Conservation (phyloP, 2,329 filamentous ascomycete genomes). For the Botryotinia convoluta region DNA sequence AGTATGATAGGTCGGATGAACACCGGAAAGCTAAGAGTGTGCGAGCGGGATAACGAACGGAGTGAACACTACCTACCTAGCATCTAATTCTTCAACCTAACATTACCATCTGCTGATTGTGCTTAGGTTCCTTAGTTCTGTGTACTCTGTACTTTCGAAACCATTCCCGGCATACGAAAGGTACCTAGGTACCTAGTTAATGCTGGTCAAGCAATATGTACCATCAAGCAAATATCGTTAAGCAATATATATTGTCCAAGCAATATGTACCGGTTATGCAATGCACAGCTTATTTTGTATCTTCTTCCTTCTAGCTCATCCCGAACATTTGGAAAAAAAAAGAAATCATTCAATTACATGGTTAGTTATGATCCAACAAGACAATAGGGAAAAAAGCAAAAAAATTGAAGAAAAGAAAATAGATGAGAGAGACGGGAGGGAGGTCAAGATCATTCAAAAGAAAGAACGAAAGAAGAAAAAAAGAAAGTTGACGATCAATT, state of each 20-base stretch:
- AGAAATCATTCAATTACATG: not conserved
- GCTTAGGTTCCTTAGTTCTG: not conserved
- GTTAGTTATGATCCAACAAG: not conserved
- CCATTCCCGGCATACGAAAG: conserved; percentile 7
- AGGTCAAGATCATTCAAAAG: not conserved
- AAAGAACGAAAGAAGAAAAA: not conserved
- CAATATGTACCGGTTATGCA: conserved; percentile 13
- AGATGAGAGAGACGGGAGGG: not conserved
- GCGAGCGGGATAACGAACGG: not conserved
- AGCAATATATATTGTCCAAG: conserved; percentile 5
- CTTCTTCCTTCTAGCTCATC: not conserved
- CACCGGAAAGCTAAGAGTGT: conserved; percentile 2
- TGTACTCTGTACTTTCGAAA: not conserved
- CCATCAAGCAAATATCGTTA: not conserved
- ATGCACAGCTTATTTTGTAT: conserved; percentile 5
- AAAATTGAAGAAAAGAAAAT: not conserved
- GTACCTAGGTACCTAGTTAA: not conserved
- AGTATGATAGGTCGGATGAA: conserved; percentile 17
- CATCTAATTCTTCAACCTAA: conserved; percentile 1
- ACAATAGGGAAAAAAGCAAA: not conserved
- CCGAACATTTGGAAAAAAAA: not conserved
- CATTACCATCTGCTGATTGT: not conserved
- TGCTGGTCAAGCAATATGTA: conserved; percentile 13
- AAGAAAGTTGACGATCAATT: not conserved
- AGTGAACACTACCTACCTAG: conserved; percentile 5